phyloP scores from a whole-genome alignment of 495 filamentous ascomycete species.

The Talaromyces adpressus region DNA sequence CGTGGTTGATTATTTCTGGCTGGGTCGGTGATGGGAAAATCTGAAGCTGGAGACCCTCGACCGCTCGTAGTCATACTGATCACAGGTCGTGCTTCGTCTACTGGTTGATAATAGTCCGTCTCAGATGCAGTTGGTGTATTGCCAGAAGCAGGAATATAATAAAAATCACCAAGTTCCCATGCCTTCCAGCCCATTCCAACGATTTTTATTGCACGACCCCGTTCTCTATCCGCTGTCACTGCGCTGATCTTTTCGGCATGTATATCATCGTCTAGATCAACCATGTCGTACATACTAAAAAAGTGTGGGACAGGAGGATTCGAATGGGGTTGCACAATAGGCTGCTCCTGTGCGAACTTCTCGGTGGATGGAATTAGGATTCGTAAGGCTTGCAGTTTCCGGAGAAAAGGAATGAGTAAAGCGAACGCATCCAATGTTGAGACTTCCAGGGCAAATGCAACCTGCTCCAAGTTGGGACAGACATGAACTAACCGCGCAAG shows the following conservation, averaged over 20 bases:
- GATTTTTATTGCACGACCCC: constrained; percentile 29
- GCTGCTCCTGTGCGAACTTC: neutral
- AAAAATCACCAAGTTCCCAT: constrained; percentile 30
- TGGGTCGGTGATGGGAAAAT: neutral
- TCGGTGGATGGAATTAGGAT: constrained; percentile 32
- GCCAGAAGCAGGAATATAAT: constrained; percentile 18
- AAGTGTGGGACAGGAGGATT: neutral
- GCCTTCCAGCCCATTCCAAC: constrained; percentile 34
- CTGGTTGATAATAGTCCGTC: neutral
- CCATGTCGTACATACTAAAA: constrained; percentile 11
- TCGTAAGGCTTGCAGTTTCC: constrained; percentile 35
- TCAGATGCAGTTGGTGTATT: neutral
- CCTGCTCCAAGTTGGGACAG: constrained; percentile 54
- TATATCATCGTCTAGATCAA: constrained; percentile 31
- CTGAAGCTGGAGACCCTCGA: neutral
- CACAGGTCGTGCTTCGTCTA: neutral
- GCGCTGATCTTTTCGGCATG: constrained; percentile 26
- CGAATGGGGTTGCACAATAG: neutral
- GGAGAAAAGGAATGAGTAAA: constrained; percentile 41
- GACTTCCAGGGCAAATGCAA: constrained; percentile 41
- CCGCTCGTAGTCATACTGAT: neutral
- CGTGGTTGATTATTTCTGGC: neutral
- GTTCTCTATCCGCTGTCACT: constrained; percentile 25
- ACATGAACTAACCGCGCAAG: constrained; percentile 43
- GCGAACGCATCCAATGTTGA: constrained; percentile 35